Conservation (phyloP, 768 basidiomycete species). For the Clitopilus hobsonii region DNA sequence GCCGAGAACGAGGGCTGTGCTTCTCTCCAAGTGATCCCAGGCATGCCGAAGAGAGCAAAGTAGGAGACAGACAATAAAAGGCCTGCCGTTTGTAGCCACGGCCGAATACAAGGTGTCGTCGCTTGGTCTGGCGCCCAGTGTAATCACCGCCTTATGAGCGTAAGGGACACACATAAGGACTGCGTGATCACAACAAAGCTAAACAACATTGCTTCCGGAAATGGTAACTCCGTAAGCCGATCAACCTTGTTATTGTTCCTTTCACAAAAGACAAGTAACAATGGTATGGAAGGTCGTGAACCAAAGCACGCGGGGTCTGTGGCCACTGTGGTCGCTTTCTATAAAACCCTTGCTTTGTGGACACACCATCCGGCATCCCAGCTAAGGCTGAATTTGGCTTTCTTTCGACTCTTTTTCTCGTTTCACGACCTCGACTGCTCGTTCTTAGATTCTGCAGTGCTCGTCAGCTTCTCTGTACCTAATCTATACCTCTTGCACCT, state of each 20-base stretch:
- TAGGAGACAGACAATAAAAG: neutral
- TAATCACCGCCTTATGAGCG: neutral
- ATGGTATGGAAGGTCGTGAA: neutral
- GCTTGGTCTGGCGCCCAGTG: neutral
- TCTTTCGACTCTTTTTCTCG: neutral
- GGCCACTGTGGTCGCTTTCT: neutral
- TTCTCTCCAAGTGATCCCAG: neutral
- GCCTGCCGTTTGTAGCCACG: neutral
- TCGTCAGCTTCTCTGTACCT: neutral
- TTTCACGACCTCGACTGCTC: slow-evolving; percentile 1
- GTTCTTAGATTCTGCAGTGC: neutral
- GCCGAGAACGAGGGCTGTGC: neutral
- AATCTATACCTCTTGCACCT: neutral
- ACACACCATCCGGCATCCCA: neutral
- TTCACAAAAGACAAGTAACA: slow-evolving; percentile 1
- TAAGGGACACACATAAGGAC: neutral
- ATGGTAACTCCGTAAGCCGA: neutral
- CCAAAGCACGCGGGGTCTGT: neutral
- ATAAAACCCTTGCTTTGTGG: neutral
- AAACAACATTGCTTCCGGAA: neutral
- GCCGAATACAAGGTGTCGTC: neutral
- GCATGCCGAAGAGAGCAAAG: neutral
- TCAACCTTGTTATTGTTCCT: slow-evolving; percentile 1
- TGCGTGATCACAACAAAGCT: neutral
- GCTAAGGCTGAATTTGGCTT: neutral